Conservation (phyloP, 768 basidiomycete species). For the Nidularia sp. region DNA sequence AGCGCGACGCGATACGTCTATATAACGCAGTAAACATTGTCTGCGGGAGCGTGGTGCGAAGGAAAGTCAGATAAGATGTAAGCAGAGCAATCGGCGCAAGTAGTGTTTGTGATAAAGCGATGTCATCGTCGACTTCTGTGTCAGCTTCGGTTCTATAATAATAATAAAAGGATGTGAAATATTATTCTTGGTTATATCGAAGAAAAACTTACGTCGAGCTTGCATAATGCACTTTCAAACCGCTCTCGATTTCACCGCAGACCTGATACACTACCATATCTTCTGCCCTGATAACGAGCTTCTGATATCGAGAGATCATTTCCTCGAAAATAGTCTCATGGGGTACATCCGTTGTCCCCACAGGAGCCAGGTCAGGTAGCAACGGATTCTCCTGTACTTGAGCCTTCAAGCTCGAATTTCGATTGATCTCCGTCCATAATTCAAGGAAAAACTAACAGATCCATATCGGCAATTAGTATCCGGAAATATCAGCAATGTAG, state of each 20-base stretch:
- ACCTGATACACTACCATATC: constrained; percentile 85
- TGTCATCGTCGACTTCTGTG: constrained; percentile 22
- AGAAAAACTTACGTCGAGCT: constrained; percentile 36
- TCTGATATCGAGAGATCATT: constrained; percentile 60
- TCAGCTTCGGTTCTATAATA: constrained; percentile 1
- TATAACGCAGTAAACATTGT: constrained; percentile 61
- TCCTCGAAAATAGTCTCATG: constrained; percentile 79
- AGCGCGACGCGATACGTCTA: constrained; percentile 61
- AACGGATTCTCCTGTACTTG: constrained; percentile 44
- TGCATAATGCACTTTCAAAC: constrained; percentile 69
- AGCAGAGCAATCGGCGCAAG: constrained; percentile 74
- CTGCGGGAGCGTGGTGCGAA: constrained; percentile 62
- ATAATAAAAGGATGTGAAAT: neutral
- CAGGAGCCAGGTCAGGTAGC: constrained; percentile 40
- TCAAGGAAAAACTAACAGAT: constrained; percentile 89
- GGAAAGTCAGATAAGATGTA: constrained; percentile 71
- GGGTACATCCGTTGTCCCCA: constrained; percentile 24
- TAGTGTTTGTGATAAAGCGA: constrained; percentile 65
- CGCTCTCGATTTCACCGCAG: constrained; percentile 74
- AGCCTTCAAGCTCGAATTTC: constrained; percentile 51
- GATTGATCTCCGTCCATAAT: constrained; percentile 78
- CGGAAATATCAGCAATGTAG: constrained; percentile 1
- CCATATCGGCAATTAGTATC: neutral
- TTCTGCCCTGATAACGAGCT: constrained; percentile 67
- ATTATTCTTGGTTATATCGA: neutral